A percentile compares a stretch with the other conserved stretches of the same genome.
These are phyloP conservation scores for Triangularia setosa DNA, from an alignment of 2,329 filamentous ascomycete species.

Conservation along the genomic window DNA sequence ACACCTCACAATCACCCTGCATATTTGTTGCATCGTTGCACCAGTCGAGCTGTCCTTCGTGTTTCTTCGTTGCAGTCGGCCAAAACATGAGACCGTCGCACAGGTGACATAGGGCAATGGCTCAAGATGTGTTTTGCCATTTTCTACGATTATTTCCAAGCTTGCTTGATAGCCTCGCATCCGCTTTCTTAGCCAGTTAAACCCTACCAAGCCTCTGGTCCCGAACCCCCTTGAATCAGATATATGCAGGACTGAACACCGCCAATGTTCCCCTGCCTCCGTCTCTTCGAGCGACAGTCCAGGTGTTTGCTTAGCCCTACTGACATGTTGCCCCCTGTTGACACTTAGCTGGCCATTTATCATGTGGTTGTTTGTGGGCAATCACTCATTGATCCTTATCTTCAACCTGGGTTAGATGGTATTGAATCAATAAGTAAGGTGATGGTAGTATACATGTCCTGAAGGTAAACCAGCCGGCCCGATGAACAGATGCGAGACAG, in stretches of 20 bases:
- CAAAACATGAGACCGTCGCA: neutral
- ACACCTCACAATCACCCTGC: no score
- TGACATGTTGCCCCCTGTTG: neutral
- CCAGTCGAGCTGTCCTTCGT: neutral
- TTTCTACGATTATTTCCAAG: neutral
- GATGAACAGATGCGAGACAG: neutral
- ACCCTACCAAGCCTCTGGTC: neutral
- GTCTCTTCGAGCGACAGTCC: neutral
- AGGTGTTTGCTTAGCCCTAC: neutral
- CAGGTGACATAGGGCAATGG: neutral
- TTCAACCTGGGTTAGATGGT: neutral
- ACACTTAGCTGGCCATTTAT: neutral
- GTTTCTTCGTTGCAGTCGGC: neutral
- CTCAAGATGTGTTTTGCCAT: neutral
- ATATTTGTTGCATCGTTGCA: neutral
- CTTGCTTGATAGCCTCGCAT: neutral
- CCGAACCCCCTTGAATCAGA: constrained; percentile 4
- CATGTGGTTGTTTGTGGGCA: neutral
- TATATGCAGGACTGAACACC: neutral
- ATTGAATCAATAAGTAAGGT: neutral
- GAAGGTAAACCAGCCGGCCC: constrained; percentile 8
- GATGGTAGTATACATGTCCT: neutral
- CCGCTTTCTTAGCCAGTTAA: neutral
- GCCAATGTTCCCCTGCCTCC: neutral
- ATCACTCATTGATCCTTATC: neutral